A percentile compares a stretch with the other conserved stretches of the same genome.
phyloP scores from a whole-genome alignment of 495 filamentous ascomycete genomes.

The Talaromyces adpressus region DNA sequence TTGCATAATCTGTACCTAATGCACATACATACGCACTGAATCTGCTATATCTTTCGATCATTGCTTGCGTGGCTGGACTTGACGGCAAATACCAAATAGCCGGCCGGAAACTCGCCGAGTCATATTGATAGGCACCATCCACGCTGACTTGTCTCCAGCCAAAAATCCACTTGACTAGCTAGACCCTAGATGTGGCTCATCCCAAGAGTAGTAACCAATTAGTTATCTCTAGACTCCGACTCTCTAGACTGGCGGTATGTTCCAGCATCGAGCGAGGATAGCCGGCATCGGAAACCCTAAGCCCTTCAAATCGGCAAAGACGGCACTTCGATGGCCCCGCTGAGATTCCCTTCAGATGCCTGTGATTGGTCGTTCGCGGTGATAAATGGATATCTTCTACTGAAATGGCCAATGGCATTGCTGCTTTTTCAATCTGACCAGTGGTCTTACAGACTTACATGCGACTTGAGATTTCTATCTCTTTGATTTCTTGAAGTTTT shows the following conservation, averaged over 20 bases:
- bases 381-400: too few species aligned
- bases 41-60: neutral
- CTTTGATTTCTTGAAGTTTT: neutral
- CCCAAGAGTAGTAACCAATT: too few species aligned
- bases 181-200: too few species aligned
- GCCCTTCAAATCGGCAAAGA: neutral
- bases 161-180: too few species aligned
- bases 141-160: neutral
- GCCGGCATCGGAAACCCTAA: neutral
- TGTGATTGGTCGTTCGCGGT: too few species aligned
- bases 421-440: neutral
- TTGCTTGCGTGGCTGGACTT: neutral
- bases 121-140: neutral
- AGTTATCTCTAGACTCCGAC: neutral
- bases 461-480: neutral
- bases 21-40: neutral
- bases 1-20: slow-evolving; percentile 5
- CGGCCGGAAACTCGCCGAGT: neutral
- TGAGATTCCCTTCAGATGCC: neutral
- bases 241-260: neutral
- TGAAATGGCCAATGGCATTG: neutral
- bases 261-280: neutral
- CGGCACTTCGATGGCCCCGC: neutral
- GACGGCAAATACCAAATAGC: neutral
- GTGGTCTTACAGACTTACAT: neutral